These are phyloP conservation scores for Lonicera japonica DNA, from an alignment of 129 eudicot species.

Conservation along the genomic window DNA sequence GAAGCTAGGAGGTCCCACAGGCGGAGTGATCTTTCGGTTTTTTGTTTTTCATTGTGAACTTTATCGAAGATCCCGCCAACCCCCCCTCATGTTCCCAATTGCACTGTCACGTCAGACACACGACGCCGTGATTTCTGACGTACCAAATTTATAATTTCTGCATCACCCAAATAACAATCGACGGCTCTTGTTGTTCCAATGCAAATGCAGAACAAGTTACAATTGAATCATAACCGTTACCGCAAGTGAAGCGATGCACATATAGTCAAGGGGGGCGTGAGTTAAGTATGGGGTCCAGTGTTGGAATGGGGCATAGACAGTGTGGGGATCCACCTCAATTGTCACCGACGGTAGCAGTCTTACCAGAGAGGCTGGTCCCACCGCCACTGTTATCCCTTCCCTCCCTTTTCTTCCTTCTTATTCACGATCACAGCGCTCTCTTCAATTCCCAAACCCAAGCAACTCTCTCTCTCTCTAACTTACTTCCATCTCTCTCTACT, in stretches of 20 bases:
- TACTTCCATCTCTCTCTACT: neutral
- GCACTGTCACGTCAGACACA: slow-evolving; percentile 48
- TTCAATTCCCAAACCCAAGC: neutral
- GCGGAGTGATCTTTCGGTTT: slow-evolving; percentile 40
- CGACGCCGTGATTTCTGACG: slow-evolving; percentile 41
- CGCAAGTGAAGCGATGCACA: neutral
- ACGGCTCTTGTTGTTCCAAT: neutral
- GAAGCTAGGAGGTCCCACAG: slow-evolving; percentile 28
- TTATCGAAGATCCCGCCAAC: slow-evolving; percentile 27
- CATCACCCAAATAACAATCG: neutral
- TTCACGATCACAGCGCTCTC: slow-evolving; percentile 28
- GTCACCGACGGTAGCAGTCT: slow-evolving; percentile 48
- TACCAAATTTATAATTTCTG: neutral
- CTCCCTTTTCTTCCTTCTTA: slow-evolving; percentile 74
- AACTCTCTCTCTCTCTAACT: neutral
- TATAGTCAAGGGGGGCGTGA: slow-evolving; percentile 5
- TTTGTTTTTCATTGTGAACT: slow-evolving; percentile 14
- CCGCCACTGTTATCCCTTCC: slow-evolving; percentile 4
- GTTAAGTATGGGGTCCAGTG: neutral
- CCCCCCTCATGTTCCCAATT: slow-evolving; percentile 42
- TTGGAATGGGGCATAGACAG: slow-evolving; percentile 2
- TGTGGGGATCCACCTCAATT: slow-evolving; percentile 27
- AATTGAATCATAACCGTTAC: slow-evolving; percentile 6
- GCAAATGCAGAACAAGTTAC: neutral
- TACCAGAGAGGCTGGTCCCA: slow-evolving; percentile 25